These are phyloP conservation scores for Ustilago crameri DNA, from an alignment of 1,284 basidiomycete species.

Conservation along the genomic window DNA sequence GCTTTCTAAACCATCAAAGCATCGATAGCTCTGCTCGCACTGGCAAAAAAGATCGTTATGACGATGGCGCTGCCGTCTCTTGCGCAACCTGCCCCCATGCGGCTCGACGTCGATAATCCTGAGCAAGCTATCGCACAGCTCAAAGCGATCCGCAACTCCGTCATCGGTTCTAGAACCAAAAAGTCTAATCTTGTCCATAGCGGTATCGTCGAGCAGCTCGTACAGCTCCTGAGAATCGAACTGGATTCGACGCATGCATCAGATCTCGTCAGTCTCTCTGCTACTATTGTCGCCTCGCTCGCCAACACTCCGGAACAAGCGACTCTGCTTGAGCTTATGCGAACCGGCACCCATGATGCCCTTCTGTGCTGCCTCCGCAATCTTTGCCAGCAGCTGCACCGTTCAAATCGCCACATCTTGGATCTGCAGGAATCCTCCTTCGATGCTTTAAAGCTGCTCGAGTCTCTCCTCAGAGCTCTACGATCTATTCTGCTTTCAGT, in stretches of 20 bases:
- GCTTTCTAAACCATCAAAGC: too few relatives aligned
- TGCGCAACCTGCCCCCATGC: constrained; percentile 6
- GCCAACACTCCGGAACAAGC: constrained; percentile 45
- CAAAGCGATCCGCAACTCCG: constrained; percentile 46
- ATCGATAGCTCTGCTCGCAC: too few relatives aligned
- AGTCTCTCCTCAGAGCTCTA: constrained; percentile 52
- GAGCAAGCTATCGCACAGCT: constrained; percentile 37
- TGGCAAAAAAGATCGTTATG: constrained; percentile 1
- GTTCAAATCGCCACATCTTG: constrained; percentile 23
- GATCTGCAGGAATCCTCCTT: constrained; percentile 6
- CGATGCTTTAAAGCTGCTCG: constrained; percentile 36
- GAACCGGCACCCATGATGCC: constrained; percentile 38
- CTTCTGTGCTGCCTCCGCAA: constrained; percentile 39
- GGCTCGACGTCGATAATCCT: constrained; percentile 36
- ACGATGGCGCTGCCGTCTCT: constrained; percentile 27
- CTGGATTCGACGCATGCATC: constrained; percentile 27
- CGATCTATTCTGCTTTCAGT: constrained; percentile 56
- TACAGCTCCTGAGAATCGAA: constrained; percentile 39
- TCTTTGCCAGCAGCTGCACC: constrained; percentile 16
- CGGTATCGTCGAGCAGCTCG: constrained; percentile 39
- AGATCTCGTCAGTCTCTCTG: constrained; percentile 41
- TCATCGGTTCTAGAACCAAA: constrained; percentile 51
- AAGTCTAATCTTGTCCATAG: constrained; percentile 48
- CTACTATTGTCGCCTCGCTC: constrained; percentile 48
- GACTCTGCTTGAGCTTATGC: constrained; percentile 44